Evolutionary conservation across 2,329 filamentous ascomycete species (phyloP), one percentile per base, ranked within the genome.

Genomic region (Pezicula radicicola): DNA sequence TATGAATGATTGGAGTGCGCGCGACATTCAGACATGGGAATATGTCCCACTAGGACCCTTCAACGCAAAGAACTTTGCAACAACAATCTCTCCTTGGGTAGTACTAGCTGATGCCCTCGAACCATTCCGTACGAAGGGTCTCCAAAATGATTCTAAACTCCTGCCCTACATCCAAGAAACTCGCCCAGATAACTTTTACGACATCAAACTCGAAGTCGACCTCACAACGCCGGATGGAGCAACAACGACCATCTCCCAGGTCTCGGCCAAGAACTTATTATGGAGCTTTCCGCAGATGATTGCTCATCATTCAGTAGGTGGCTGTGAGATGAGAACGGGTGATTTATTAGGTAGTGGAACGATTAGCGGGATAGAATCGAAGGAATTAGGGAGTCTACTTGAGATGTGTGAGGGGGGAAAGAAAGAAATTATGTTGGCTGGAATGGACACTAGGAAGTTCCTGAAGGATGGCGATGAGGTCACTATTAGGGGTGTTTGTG

Each of bases 281-380:
- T 93, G 84, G 78, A 91, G 87, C 0, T 93, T 92, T 70, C 81
- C 87, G 4, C 89, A 93, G 67, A 91, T 92, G 88, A 75, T 93
- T 39, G 81, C 89, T 1, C 89, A 93, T 66, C 89, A 93, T 66
- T 84, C 85, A 1, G 78, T 89, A 44, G 88, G 85, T 1, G 89
- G 89, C 6, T 94, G 89, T 67, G 83, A 84, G 3, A 77, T 94
- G 75, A 79, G 83, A 44, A 79, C 84, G 0, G 89, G 89, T 33
- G 89, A 94, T 64, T 69, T 94, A 48, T 72, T 94, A 6, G 89
- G 88, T 2, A 89, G 86, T 2, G 89, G 89, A 3, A 94, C 89
- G 1, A 93, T 94, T 61, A 86, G 81, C 41, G 89, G 89, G 2
- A 75, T 68, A 5, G 75, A 49, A 4, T 44, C 54, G 75, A 42